These are phyloP conservation scores for Kwoniella pini DNA, from an alignment of 768 basidiomycete genomes.

Conservation along the genomic window DNA sequence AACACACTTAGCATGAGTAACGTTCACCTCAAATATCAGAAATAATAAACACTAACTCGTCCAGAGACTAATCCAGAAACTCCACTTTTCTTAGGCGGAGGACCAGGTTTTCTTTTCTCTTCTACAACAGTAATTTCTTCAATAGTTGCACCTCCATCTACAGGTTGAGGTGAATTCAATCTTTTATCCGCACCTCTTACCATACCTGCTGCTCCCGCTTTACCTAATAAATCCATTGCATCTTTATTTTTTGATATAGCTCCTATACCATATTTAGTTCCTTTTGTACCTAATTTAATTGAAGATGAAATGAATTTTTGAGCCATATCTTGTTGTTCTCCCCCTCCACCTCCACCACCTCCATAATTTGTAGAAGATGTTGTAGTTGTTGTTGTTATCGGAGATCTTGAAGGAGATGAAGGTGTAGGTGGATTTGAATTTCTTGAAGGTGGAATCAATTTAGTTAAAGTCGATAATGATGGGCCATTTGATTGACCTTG, in stretches of 20 bases:
- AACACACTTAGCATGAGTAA: background rate
- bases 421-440: slow-evolving; percentile 8
- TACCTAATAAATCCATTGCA: slow-evolving; percentile 40
- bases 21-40: background rate
- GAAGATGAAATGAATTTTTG: slow-evolving; percentile 30
- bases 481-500: background rate
- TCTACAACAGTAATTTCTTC: slow-evolving; percentile 1
- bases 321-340: slow-evolving; percentile 36
- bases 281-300: slow-evolving; percentile 30
- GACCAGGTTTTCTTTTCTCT: slow-evolving; percentile 18
- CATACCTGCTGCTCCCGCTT: slow-evolving; percentile 35
- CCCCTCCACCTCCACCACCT: too few relatives aligned
- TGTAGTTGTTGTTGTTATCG: background rate
- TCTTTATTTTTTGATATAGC: slow-evolving; percentile 32
- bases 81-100: slow-evolving; percentile 30
- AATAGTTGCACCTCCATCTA: slow-evolving; percentile 2
- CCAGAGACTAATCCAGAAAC: slow-evolving; percentile 30
- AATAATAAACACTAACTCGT: slow-evolving; percentile 19
- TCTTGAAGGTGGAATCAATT: slow-evolving; percentile 15
- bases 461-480: slow-evolving; percentile 1
- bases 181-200: slow-evolving; percentile 27
- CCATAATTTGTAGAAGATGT: background rate
- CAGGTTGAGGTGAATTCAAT: slow-evolving; percentile 16
- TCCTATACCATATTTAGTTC: slow-evolving; percentile 26
- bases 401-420: background rate